These are phyloP conservation scores for Coemansia sp. DNA, from an alignment of 192 early-diverging fungal species.

Conservation along the genomic window DNA sequence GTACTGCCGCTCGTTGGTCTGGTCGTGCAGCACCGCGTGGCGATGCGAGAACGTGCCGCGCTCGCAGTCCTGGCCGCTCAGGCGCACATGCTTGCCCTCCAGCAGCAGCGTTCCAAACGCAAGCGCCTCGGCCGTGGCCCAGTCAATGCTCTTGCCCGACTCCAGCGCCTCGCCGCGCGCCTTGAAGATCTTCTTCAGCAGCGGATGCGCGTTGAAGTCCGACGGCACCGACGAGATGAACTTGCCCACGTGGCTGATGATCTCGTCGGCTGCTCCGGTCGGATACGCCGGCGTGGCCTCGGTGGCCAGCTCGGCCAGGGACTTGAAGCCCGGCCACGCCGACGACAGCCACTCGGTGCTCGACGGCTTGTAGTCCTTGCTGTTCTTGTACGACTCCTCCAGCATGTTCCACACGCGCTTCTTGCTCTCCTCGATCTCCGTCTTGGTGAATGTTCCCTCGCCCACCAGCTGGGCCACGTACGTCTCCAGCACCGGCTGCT, in stretches of 20 bases:
- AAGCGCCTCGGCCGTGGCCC: slow-evolving; percentile 92
- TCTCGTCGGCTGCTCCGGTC: slow-evolving; percentile 72
- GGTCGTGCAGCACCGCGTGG: slow-evolving; percentile 95
- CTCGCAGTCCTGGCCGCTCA: slow-evolving; percentile 97
- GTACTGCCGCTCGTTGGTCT: slow-evolving; percentile 80
- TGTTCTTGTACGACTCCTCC: slow-evolving; percentile 88
- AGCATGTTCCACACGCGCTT: slow-evolving; percentile 88
- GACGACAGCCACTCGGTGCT: slow-evolving; percentile 94
- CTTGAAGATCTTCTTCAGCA: slow-evolving; percentile 83
- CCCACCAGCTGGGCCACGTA: slow-evolving; percentile 81
- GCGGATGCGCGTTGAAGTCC: slow-evolving; percentile 83
- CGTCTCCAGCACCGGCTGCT: slow-evolving; percentile 78
- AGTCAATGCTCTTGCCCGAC: slow-evolving; percentile 85
- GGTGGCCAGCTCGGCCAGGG: slow-evolving; percentile 70
- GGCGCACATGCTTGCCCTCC: slow-evolving; percentile 89
- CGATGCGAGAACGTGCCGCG: slow-evolving; percentile 99
- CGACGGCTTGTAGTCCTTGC: slow-evolving; percentile 86
- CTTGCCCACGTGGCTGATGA: slow-evolving; percentile 79
- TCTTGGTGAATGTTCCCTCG: slow-evolving; percentile 81
- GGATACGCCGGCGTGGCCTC: slow-evolving; percentile 67
- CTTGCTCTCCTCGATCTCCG: slow-evolving; percentile 86
- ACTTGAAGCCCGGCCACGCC: slow-evolving; percentile 86
- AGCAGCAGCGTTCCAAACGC: slow-evolving; percentile 89
- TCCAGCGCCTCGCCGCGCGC: slow-evolving; percentile 77
- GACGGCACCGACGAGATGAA: slow-evolving; percentile 78